Evolutionary conservation across 2,329 filamentous ascomycete species (phyloP).

Genomic region (Neocucurbitaria cava): DNA sequence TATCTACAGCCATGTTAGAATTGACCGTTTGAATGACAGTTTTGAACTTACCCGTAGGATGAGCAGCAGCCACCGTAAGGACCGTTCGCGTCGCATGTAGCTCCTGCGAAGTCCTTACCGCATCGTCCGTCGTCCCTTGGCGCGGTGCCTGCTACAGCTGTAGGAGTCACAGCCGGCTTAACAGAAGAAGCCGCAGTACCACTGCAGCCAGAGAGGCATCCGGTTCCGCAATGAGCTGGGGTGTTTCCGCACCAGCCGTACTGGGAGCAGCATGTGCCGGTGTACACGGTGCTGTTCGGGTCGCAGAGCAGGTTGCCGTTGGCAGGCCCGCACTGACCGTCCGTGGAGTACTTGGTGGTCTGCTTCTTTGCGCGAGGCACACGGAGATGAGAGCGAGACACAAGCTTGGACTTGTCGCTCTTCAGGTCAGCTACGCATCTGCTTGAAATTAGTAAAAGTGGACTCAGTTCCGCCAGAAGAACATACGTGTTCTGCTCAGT

Average conservation of each 20-base stretch:
- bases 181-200: conserved; percentile 8
- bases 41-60: conserved; percentile 26
- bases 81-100: conserved; percentile 49
- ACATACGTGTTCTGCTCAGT: conserved; percentile 44
- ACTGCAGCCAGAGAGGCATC: conserved; percentile 45
- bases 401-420: conserved; percentile 34
- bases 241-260: conserved; percentile 55
- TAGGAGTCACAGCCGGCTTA: conserved; percentile 3
- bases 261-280: conserved; percentile 55
- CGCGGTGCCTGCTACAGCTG: conserved; percentile 4
- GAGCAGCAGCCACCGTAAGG: conserved; percentile 50
- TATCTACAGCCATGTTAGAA: conserved; percentile 33
- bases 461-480: background rate
- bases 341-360: conserved; percentile 43
- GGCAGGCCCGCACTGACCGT: conserved; percentile 50
- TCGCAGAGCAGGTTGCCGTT: conserved; percentile 52
- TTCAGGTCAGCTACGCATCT: conserved; percentile 31
- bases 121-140: conserved; percentile 46
- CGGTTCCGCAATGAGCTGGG: conserved; percentile 47
- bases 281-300: conserved; percentile 54
- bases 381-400: conserved; percentile 26
- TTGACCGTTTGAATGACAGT: background rate
- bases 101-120: conserved; percentile 47
- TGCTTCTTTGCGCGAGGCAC: conserved; percentile 36
- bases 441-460: background rate